Base-by-base conservation (phyloP, 1,139 yeast species). In the Suhomyces wounanorum region DNA sequence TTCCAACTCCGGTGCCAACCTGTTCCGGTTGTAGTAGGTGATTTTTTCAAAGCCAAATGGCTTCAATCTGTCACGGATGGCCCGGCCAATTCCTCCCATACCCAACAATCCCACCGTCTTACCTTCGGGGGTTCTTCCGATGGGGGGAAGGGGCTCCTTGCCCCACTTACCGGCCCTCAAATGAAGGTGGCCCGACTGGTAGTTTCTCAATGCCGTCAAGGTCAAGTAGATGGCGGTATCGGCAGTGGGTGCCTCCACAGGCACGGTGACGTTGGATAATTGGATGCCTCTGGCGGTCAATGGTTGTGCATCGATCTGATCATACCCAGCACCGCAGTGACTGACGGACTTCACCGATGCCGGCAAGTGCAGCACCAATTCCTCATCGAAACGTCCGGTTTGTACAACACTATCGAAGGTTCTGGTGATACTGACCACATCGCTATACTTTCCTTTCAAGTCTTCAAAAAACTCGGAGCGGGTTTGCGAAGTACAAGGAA, bases 241-340 rank as follows among this genome's bases (percentile, higher is more conserved):
- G 1, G 96, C 96, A 13, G 96, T 90, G 13, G 96, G 88, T 8
- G 79, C 82, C 58, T 87, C 91, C 16, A 88, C 95, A 4, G 87
- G 74, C 4, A 74, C 76, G 4, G 95, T 92, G 8, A 85, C 87
- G 64, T 89, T 86, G 9, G 92, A 82, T 10, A 88, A 72, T 67
- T 85, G 90, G 50, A 89, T 84, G 28, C 78, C 78, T 40, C 73
- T 68, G 16, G 67, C 69, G 13, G 79, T 72, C 58, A 80, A 76
- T 16, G 82, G 77, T 21, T 69, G 72, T 1, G 83, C 81, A 59
- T 86, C 90, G 43, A 87, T 75, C 66, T 86, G 92, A 65, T 94
- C 98, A 67, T 94, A 94, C 6, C 99, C 98, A 0, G 99, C 99
- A 50, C 98, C 97, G 59, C 82, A 78, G 68, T 90, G 96, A 59